A percentile compares a stretch with the other conserved stretches of the same genome.
Conservation (phyloP, 345 rosid genomes). For the Salix exigua region DNA sequence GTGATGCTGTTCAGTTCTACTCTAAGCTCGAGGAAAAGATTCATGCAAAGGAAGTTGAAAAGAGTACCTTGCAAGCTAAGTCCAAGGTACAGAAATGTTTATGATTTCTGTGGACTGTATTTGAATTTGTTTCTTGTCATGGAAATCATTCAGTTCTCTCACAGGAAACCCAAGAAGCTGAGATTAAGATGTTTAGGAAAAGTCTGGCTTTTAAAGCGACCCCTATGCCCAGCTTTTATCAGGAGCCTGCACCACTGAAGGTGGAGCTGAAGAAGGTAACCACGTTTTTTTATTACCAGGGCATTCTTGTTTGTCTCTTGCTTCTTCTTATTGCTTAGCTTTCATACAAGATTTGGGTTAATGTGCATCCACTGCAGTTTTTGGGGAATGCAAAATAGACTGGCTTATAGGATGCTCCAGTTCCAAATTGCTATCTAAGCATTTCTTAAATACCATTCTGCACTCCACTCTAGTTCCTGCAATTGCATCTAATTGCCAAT, state of each 20-base stretch:
- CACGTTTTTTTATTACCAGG: slow-evolving; percentile 11
- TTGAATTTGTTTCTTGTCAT: slow-evolving; percentile 4
- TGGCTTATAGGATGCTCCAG: not conserved
- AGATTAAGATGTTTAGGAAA: slow-evolving; percentile 82
- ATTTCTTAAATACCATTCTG: not conserved
- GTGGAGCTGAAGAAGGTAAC: slow-evolving; percentile 83
- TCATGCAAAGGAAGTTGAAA: slow-evolving; percentile 88
- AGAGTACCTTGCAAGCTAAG: slow-evolving; percentile 73
- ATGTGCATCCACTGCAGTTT: not conserved
- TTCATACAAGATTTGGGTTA: not conserved
- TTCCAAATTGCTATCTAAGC: not conserved
- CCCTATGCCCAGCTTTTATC: slow-evolving; percentile 97
- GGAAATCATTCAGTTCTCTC: slow-evolving; percentile 5
- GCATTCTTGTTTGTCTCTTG: not conserved
- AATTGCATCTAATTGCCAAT: not conserved
- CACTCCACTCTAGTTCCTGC: not conserved
- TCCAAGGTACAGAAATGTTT: slow-evolving; percentile 56
- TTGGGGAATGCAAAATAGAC: not conserved
- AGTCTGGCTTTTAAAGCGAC: slow-evolving; percentile 93
- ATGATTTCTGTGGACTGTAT: not conserved
- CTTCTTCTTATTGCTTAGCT: not conserved
- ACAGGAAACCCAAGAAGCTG: slow-evolving; percentile 97
- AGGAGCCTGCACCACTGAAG: slow-evolving; percentile 88
- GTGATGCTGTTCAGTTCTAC: slow-evolving; percentile 59
- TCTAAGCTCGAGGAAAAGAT: slow-evolving; percentile 94